Evolutionary conservation across 495 filamentous ascomycete species (phyloP), one percentile per base, ranked within the genome.

Genomic region (Hypomontagnella monticulosa): DNA sequence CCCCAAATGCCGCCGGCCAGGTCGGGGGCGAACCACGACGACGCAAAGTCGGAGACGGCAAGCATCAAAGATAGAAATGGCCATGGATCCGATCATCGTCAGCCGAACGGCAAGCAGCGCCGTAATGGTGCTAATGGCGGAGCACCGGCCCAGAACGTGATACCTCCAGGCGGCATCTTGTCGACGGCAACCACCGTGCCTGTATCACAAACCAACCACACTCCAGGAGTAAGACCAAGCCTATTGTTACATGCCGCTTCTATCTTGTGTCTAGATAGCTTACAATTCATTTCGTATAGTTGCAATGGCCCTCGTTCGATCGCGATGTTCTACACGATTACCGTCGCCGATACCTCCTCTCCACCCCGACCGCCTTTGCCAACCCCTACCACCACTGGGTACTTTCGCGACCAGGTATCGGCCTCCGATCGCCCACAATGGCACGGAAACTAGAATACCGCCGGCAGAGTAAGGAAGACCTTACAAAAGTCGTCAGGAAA

Each of bases 401-500:
- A 18, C 85, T 96, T 58, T 87, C 88, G 4, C 85, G 84, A 61
- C 80, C 85, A 3, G 87, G 91, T 46, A 84, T 95, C 66, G 92
- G 92, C 18, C 77, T 87, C 47, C 81, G 83, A 66, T 91, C 88
- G 0, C 89, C 90, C n/a, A 91, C 88, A 15, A 91, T 91, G 83
- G 87, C 86, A 47, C 73, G 85, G 52, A 80, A 78, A 52, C 85
- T 83, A 71, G 81, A 85, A 30, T 78, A 86, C 51, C 73, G 90
- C 47, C 82, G 90, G 52, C 86, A 94, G 71, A 83, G 83, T 69
- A 90, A 91, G 71, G 88, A 93, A 20, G 85, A 93, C 67, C 82
- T 97, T 34, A 91, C 92, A n/a, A 82, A 88, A 57, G 83, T 89
- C 8, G 92, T 95, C 19, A 80, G 93, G 58, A 96, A 93, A 78